phyloP scores from a whole-genome alignment of 2,329 filamentous ascomycete species.

The Escovopsis weberi region DNA sequence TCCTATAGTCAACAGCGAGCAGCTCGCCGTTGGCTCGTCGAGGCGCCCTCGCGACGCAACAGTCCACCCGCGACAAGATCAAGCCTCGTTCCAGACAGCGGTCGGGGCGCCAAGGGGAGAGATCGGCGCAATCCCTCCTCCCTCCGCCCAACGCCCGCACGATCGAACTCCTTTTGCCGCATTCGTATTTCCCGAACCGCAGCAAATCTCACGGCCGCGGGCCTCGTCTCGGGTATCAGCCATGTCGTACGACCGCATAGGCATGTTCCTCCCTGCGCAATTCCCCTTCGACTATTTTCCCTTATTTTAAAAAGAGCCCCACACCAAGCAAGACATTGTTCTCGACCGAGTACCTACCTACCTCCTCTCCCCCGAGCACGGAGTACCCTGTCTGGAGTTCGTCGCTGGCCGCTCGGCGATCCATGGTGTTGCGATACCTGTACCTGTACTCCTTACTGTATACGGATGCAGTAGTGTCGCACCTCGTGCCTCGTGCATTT shows the following conservation, averaged over 20 bases:
- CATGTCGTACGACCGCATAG: slow-evolving; percentile 65
- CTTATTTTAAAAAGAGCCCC: background rate
- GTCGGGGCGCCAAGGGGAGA: background rate
- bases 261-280: slow-evolving; percentile 32
- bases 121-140: background rate
- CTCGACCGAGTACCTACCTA: no score
- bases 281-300: slow-evolving; percentile 2
- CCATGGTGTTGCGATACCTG: no score
- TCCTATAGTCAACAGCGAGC: background rate
- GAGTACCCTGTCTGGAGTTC: no score
- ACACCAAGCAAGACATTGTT: no score
- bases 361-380: no score
- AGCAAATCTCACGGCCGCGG: background rate
- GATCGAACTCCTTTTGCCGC: background rate
- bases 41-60: background rate
- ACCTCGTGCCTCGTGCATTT: no score
- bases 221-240: slow-evolving; percentile 10
- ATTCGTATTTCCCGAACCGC: background rate
- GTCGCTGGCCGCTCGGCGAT: no score
- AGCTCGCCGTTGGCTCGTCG: background rate
- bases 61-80: no score
- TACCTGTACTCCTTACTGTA: no score
- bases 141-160: background rate
- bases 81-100: background rate
- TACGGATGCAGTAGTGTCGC: no score